Conservation (phyloP, 176 grass and related monocot species). For the Carex pumila region DNA sequence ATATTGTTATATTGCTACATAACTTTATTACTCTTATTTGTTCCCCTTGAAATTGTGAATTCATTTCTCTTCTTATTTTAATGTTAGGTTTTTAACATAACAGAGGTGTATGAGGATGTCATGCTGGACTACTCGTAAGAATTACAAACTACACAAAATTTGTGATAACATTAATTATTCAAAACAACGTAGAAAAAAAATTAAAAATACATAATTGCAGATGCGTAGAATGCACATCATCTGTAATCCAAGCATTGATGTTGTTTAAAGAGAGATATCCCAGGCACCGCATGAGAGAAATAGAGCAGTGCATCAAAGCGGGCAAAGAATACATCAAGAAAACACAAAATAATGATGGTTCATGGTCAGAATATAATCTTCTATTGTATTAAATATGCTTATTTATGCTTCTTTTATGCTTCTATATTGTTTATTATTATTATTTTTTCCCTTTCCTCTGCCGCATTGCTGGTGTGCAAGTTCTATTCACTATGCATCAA, state of each 20-base stretch:
- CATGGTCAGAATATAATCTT: conserved; percentile 39
- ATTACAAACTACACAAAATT: neutral
- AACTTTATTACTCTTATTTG: neutral
- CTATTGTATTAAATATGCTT: neutral
- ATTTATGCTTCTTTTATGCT: neutral
- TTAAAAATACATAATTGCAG: conserved; percentile 23
- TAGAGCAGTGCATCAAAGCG: conserved; percentile 43
- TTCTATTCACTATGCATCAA: neutral
- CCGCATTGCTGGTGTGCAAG: neutral
- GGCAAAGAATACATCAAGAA: conserved; percentile 45
- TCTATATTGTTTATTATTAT: neutral
- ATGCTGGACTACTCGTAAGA: conserved; percentile 67
- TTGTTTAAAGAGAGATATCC: conserved; percentile 46
- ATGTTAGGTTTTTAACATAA: conserved; percentile 52
- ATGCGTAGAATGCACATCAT: conserved; percentile 70
- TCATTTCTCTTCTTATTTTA: neutral
- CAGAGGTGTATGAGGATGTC: conserved; percentile 49
- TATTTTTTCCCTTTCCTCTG: neutral
- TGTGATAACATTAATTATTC: neutral
- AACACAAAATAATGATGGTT: conserved; percentile 60
- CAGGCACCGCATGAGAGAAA: conserved; percentile 39
- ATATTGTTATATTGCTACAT: neutral
- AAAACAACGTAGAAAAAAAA: neutral
- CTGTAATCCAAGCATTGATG: conserved; percentile 46
- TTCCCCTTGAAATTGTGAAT: neutral